Percentiles rank a stretch among this genome's conserved stretches.
Conservation (phyloP, 2,329 filamentous ascomycete genomes). For the Pseudogymnoascus sp. region DNA sequence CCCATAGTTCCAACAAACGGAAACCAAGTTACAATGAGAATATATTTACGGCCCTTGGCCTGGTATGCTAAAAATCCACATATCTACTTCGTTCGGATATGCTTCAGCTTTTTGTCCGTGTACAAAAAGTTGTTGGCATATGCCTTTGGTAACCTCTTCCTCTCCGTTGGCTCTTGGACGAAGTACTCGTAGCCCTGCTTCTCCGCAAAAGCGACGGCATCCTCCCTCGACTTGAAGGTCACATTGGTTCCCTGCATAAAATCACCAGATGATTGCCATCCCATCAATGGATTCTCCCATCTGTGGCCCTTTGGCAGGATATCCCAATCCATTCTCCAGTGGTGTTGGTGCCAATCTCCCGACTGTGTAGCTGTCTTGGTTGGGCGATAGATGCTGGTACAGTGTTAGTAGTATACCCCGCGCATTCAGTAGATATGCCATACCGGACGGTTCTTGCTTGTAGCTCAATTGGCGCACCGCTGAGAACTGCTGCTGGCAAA, state of each 20-base stretch:
- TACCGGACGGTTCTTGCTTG: conserved; percentile 93
- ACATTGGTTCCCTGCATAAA: conserved; percentile 90
- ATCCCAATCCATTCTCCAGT: conserved; percentile 99
- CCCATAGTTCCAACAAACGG: background rate
- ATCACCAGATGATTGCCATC: conserved; percentile 94
- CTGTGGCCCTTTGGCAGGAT: conserved; percentile 83
- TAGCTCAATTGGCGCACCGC: conserved; percentile 85
- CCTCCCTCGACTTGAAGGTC: conserved; percentile 86
- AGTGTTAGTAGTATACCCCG: conserved; percentile 13
- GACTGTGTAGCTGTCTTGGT: conserved; percentile 95
- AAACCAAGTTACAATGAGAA: background rate
- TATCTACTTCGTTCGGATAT: conserved; percentile 66
- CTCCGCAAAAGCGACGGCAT: conserved; percentile 88
- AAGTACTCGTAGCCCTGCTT: conserved; percentile 99
- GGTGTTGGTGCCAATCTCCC: conserved; percentile 70
- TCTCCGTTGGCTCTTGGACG: conserved; percentile 89
- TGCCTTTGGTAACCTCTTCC: conserved; percentile 79
- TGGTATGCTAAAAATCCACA: background rate
- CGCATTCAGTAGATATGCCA: conserved; percentile 19
- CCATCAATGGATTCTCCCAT: conserved; percentile 98
- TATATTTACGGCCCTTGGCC: background rate
- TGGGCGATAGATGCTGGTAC: conserved; percentile 75
- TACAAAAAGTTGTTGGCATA: conserved; percentile 97
- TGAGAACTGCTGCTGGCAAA: conserved; percentile 76
- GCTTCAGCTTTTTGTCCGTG: conserved; percentile 77